A percentile compares a stretch with the other conserved stretches of the same genome.
Conservation (phyloP, 139 green algal species). For the Chlamydomonas sp. region DNA sequence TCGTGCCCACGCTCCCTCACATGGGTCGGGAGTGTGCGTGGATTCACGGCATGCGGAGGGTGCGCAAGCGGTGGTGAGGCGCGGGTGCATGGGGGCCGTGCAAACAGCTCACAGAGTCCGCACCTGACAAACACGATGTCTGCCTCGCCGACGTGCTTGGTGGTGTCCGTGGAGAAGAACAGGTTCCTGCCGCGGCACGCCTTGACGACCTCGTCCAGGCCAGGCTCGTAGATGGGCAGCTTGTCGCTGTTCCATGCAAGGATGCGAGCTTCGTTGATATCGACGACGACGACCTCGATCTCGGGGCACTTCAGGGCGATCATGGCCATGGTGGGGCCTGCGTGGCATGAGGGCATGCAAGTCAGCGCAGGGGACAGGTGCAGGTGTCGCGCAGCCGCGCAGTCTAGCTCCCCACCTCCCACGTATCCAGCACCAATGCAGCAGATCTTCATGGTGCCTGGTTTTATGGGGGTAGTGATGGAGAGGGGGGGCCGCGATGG, state of each 20-base stretch:
- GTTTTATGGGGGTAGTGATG: too few species aligned
- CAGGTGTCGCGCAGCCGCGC: background rate
- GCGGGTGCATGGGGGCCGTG: background rate
- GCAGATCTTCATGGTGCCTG: conserved; percentile 46
- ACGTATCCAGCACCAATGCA: conserved; percentile 84
- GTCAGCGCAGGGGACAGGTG: background rate
- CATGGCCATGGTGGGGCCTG: conserved; percentile 79
- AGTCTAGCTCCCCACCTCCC: conserved; percentile 56
- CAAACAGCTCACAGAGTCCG: background rate
- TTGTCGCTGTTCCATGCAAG: conserved; percentile 92
- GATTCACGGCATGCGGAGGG: too few species aligned
- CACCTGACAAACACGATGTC: conserved; percentile 96
- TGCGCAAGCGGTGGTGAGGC: too few species aligned
- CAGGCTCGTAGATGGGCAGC: conserved; percentile 98
- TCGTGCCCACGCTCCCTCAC: too few species aligned
- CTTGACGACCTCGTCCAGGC: conserved; percentile 88
- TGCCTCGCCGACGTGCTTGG: conserved; percentile 86
- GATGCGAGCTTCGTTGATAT: conserved; percentile 55
- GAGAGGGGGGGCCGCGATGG: too few species aligned
- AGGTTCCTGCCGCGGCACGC: conserved; percentile 79
- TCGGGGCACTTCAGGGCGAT: conserved; percentile 94
- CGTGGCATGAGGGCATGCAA: background rate
- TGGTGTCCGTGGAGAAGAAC: conserved; percentile 93
- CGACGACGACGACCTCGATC: conserved; percentile 78
- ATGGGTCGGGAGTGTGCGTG: too few species aligned